Percentiles rank a stretch among this genome's conserved stretches.
These are phyloP conservation scores for Graphilbum sp. DNA, from an alignment of 2,329 filamentous ascomycete genomes.

Conservation along the genomic window DNA sequence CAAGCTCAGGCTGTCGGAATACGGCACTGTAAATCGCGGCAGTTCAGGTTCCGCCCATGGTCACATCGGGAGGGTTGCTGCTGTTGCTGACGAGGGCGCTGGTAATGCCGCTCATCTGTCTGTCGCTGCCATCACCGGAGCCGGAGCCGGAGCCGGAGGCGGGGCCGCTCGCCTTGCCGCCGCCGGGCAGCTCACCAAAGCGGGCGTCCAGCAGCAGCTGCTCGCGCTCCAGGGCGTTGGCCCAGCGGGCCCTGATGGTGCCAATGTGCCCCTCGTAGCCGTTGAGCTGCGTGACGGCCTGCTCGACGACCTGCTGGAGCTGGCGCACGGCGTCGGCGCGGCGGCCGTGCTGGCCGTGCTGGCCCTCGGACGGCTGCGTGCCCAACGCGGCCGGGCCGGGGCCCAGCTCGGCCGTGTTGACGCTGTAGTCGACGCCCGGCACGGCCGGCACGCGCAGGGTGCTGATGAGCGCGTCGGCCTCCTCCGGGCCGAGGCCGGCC, in stretches of 20 bases:
- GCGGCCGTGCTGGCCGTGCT: neutral
- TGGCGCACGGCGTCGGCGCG: constrained; percentile 6
- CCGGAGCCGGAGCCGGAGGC: neutral
- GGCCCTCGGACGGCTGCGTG: neutral
- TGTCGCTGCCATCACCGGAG: too few species aligned
- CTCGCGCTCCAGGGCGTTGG: constrained; percentile 13
- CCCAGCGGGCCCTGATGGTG: constrained; percentile 8
- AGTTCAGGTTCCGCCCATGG: constrained; percentile 2
- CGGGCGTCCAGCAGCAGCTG: constrained; percentile 8
- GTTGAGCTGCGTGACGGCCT: constrained; percentile 9
- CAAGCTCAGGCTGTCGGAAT: too few species aligned
- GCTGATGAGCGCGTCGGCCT: constrained; percentile 14
- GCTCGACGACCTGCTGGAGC: constrained; percentile 10
- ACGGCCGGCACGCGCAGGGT: constrained; percentile 13
- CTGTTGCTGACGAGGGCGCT: neutral
- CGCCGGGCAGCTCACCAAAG: constrained; percentile 9
- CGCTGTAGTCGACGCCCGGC: constrained; percentile 12
- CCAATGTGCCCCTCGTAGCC: constrained; percentile 12
- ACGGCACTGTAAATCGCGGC: too few species aligned
- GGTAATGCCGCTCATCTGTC: neutral
- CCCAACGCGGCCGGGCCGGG: neutral
- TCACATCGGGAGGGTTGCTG: neutral
- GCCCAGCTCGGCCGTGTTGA: constrained; percentile 4
- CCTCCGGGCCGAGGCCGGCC: neutral
- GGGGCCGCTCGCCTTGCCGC: neutral